These are phyloP conservation scores for Ilyonectria mors-panacis DNA, from an alignment of 2,329 filamentous ascomycete genomes.

Conservation along the genomic window DNA sequence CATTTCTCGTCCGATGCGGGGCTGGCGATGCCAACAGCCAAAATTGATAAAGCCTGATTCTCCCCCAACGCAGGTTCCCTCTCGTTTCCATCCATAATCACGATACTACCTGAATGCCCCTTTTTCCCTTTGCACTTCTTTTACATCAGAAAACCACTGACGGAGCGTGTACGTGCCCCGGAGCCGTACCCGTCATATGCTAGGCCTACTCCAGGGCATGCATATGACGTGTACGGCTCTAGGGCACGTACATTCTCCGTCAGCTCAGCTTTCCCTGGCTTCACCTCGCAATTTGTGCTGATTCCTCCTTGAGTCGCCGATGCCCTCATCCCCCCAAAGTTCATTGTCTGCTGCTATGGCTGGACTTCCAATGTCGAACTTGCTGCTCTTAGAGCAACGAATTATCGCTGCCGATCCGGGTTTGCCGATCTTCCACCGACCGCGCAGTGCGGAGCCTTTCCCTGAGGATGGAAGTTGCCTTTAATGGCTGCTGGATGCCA, in stretches of 20 bases:
- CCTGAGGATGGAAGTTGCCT: neutral
- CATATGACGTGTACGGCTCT: too few relatives aligned
- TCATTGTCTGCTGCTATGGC: neutral
- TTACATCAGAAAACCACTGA: neutral
- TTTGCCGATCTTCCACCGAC: neutral
- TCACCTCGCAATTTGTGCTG: neutral
- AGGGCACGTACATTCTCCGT: too few relatives aligned
- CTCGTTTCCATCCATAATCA: neutral
- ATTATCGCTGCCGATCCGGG: neutral
- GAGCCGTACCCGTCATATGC: too few relatives aligned
- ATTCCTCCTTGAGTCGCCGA: neutral
- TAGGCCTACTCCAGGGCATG: too few relatives aligned
- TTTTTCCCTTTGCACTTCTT: too few relatives aligned
- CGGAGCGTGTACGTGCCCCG: neutral
- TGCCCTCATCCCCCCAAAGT: neutral
- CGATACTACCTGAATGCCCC: too few relatives aligned
- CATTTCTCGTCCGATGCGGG: constrained; percentile 15
- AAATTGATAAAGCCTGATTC: neutral
- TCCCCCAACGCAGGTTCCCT: neutral
- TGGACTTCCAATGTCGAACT: neutral
- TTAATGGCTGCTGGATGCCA: neutral
- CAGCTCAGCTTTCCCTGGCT: too few relatives aligned
- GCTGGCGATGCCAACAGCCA: neutral
- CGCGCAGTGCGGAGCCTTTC: neutral
- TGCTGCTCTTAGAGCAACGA: neutral